Conservation (phyloP, 225 moss, liverwort and hornwort genomes). For the Antitrichia curtipendula region DNA sequence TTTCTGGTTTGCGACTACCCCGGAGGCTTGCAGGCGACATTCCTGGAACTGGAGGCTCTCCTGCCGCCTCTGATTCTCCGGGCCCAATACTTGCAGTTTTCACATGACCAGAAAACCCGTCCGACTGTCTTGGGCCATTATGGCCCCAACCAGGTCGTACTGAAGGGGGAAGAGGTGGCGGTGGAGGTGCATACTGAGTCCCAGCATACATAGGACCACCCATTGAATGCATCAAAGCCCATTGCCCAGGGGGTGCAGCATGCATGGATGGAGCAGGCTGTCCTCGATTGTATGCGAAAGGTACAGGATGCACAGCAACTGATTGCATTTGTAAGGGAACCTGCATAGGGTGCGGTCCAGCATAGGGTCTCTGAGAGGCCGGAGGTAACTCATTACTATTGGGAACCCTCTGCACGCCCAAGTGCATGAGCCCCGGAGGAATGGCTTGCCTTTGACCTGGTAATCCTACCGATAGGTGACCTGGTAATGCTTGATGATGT, state of each 20-base stretch:
- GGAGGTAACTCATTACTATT: constrained; percentile 4
- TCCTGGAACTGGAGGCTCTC: constrained; percentile 46
- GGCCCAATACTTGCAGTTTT: neutral
- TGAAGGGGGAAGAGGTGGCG: neutral
- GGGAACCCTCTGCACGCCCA: constrained; percentile 10
- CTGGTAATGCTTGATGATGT: constrained; percentile 2
- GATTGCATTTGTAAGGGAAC: neutral
- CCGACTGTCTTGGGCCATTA: neutral
- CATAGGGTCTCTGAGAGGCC: constrained; percentile 1
- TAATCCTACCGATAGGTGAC: neutral
- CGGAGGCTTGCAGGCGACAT: constrained; percentile 20
- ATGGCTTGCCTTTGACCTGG: constrained; percentile 11
- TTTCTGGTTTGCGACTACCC: neutral
- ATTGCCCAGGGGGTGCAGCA: constrained; percentile 1
- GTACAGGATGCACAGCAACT: neutral
- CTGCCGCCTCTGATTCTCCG: neutral
- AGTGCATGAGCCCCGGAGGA: constrained; percentile 1
- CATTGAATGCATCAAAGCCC: constrained; percentile 10
- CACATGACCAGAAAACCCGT: neutral
- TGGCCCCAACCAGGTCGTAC: constrained; percentile 1
- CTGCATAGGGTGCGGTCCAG: constrained; percentile 2
- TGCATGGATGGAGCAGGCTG: constrained; percentile 4
- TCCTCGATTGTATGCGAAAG: constrained; percentile 12
- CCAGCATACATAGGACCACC: constrained; percentile 5
- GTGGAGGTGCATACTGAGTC: neutral